Evolutionary conservation across 202 grass and related monocot genomes (phyloP), one percentile per base, ranked within the genome.

Genomic region (Hordeum pubiflorum): DNA sequence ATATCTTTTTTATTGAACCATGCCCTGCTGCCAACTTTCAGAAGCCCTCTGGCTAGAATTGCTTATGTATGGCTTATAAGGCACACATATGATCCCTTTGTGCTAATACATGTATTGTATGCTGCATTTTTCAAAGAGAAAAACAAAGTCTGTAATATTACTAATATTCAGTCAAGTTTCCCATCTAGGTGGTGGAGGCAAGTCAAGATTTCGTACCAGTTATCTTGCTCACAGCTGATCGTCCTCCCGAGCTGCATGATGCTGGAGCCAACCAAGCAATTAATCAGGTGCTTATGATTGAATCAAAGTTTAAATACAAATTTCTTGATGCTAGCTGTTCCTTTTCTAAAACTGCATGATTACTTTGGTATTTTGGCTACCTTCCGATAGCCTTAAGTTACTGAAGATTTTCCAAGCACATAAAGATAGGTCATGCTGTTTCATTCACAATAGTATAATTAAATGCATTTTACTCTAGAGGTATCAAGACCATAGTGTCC

Each of bases 161-260:
- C 59, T 87, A 65, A 8, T 67, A 52, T 32, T 85, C 54, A 81
- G 86, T 67, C 22, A 74, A 67, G 37, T 71, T 85, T 79, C 27
- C 69, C 50, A 59, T 86, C 50, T 80, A 97, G 95, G 92, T 97
- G 24, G 94, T 97, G 58, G 95, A 97, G 88, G 92, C 92, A 76
- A 92, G 90, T 78, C 88, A 93, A 85, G 87, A 92, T 93, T 93
- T 91, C 69, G 34, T 92, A 78, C 95, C 95, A 79, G 60, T 94
- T 86, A 69, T 97, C 60, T 71, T 97, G 87, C 88, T 94, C 68
- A 97, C 90, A 78, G 92, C 90, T 75, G 95, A 94, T 85, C 95
- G 95, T 74, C 95, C 95, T 75, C 95, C 95, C 57, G 95, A 97
- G 76, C 85, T 97, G 57, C 90, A 94, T 79, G 92, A 89, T 83